Evolutionary conservation across 768 basidiomycete genomes (phyloP), one percentile per base, ranked within the genome.

Genomic region (Russula ochroleuca): DNA sequence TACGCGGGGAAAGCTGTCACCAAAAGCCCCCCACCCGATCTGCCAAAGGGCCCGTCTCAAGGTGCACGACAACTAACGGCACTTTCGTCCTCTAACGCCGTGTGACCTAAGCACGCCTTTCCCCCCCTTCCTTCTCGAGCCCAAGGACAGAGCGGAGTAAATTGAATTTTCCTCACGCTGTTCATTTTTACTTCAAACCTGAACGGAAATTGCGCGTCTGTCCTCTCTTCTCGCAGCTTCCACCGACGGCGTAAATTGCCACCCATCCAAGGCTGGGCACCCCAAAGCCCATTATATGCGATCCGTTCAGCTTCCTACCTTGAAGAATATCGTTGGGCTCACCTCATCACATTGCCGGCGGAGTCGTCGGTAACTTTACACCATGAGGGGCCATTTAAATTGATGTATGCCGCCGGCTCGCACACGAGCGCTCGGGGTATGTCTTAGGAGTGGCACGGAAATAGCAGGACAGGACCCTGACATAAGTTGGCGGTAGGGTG

Each of bases 131-230:
- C 45, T 37, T 49, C 51, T 54, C 51, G n/a, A 47, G 31, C 28
- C n/a, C 35, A 21, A 52, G 56, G 57, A 59, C 45, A 38, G 19
- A 21, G 28, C 37, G 52, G 45, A 58, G 51, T 28, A 43, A 61
- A 35, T 25, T 25, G 45, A 58, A 38, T 45, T 58, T 63, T 52
- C 56, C 62, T 45, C 62, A 57, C 62, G 62, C 57, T 52, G 51
- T 59, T 64, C 48, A 57, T 57, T 62, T 59, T 28, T 45, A 40
- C 48, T 55, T 64, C 43, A 55, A 59, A 40, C 40, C 25, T 19
- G 25, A 47, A 52, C 63, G 63, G 63, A 64, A 53, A 64, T 64
- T 59, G 63, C 63, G 56, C 58, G 58, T 35, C 37, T 21, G 14
- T 38, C 59, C 45, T 33, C 31, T 37, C 57, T 64, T 64, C 62